Evolutionary conservation across 352 stramenopile species (phyloP).

Genomic region (Pythium volutum): DNA sequence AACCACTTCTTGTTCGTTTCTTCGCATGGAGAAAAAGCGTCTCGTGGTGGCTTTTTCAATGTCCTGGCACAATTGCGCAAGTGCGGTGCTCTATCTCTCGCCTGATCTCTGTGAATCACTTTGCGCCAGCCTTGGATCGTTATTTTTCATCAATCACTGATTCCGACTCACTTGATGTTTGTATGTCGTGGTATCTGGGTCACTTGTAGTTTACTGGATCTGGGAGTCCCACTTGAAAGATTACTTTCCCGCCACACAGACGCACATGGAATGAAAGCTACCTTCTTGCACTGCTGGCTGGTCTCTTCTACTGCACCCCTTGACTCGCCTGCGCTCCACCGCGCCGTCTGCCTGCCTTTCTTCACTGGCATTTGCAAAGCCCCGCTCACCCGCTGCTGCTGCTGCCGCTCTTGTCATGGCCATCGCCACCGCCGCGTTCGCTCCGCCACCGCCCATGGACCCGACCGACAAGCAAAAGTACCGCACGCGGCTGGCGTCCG

Average conservation of each 20-base stretch:
- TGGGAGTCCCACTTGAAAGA: background rate
- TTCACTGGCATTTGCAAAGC: slow-evolving; percentile 17
- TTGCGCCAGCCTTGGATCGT: background rate
- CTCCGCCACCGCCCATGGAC: slow-evolving; percentile 20
- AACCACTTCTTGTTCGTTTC: no score
- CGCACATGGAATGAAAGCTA: background rate
- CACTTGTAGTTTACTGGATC: slow-evolving; percentile 11
- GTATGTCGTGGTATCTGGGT: slow-evolving; percentile 16
- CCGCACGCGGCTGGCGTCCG: slow-evolving; percentile 22
- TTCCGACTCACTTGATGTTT: slow-evolving; percentile 16
- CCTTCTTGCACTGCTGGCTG: background rate
- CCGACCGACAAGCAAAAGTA: slow-evolving; percentile 24
- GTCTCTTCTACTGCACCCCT: slow-evolving; percentile 11
- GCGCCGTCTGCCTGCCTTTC: slow-evolving; percentile 1
- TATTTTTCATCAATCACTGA: slow-evolving; percentile 7
- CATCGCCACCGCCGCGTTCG: slow-evolving; percentile 18
- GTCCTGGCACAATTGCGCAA: no score
- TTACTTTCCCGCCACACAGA: background rate
- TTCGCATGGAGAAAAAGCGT: no score
- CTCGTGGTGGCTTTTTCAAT: no score
- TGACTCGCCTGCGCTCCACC: background rate
- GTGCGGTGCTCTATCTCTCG: background rate
- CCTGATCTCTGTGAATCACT: background rate
- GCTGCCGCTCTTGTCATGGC: slow-evolving; percentile 12
- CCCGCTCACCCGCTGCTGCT: background rate